A percentile compares a stretch with the other conserved stretches of the same genome.
Evolutionary conservation across 768 basidiomycete species (phyloP).

Genomic region (Leccinellum rugosiceps): DNA sequence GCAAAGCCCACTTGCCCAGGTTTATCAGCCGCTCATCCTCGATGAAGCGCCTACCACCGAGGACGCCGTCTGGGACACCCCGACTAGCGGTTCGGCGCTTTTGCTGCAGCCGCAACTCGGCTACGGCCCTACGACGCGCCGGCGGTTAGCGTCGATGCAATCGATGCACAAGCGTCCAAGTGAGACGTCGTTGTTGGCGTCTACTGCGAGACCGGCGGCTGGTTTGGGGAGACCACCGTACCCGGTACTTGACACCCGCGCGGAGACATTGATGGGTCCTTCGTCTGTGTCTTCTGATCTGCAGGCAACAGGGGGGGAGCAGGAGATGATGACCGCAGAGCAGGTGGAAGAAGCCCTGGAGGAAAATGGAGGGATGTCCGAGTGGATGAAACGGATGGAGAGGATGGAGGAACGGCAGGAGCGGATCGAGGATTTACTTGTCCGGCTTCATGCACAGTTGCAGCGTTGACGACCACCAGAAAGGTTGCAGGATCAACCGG

Average conservation of each 20-base stretch:
- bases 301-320: neutral
- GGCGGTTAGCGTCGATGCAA: slow-evolving; percentile 36
- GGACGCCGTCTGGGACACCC: slow-evolving; percentile 26
- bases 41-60: slow-evolving; percentile 41
- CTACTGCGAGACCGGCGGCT: neutral
- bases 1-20: slow-evolving; percentile 64
- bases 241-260: slow-evolving; percentile 25
- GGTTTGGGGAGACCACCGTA: slow-evolving; percentile 8
- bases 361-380: slow-evolving; percentile 24
- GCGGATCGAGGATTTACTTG: slow-evolving; percentile 47
- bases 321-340: slow-evolving; percentile 22
- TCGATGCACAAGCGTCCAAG: slow-evolving; percentile 15
- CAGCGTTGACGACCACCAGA: slow-evolving; percentile 3
- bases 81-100: slow-evolving; percentile 8
- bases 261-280: slow-evolving; percentile 14
- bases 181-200: slow-evolving; percentile 9
- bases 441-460: slow-evolving; percentile 27
- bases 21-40: slow-evolving; percentile 65
- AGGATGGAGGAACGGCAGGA: slow-evolving; percentile 43
- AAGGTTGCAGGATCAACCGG: neutral
- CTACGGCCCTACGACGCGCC: slow-evolving; percentile 40
- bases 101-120: slow-evolving; percentile 22
- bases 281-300: slow-evolving; percentile 30
- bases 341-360: slow-evolving; percentile 27
- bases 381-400: slow-evolving; percentile 35